Base-by-base conservation (phyloP, 352 stramenopile species). In the Phytophthora cactorum region DNA sequence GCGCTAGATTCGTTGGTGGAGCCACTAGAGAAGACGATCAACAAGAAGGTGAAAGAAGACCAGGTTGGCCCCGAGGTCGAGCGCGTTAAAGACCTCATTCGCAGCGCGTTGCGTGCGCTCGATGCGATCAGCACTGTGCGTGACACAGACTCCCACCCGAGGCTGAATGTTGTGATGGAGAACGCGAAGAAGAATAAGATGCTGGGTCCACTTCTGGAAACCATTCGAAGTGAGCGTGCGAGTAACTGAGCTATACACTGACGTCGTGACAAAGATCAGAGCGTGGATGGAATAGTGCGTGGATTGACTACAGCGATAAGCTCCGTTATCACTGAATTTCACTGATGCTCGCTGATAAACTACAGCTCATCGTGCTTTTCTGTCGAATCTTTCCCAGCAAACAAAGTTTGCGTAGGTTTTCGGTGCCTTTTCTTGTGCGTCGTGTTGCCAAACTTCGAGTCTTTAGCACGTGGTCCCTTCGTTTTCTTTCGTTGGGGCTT, bases 61-160 rank as follows among this genome's bases (percentile, higher is more conserved):
- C 96, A 99, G 51, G 96, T 97, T 11, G 97, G 95, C 3, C 97
- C 96, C 5, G 96, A 99, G 66, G 85, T 98, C 17, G 97, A 99
- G 61, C 91, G 97, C 51, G 85, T 95, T 4, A 98, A 98, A 56
- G 97, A 99, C 68, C 90, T 98, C 63, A 98, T 99, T 53, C 97
- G 98, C 63, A 99, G 93, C 56, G 96, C 87, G 17, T 74, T 99
- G 68, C 91, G 94, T 70, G 90, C 89, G 1, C 77, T 97, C 11
- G 84, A 96, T 54, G 86, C 84, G 11, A 81, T 93, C 61, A 89
- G 81, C 52, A 53, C 70, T 60, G 84, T 95, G 45, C 81, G 82
- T 53, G 89, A 95, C 63, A 70, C 81, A 15, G 82, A 95, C 9
- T 82, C 81, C 7, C 83, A 96, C 67, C 79, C 86, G 12, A 93